These are phyloP conservation scores for Pelargonium fulgidum DNA, from an alignment of 441 rosid genomes.

Conservation along the genomic window DNA sequence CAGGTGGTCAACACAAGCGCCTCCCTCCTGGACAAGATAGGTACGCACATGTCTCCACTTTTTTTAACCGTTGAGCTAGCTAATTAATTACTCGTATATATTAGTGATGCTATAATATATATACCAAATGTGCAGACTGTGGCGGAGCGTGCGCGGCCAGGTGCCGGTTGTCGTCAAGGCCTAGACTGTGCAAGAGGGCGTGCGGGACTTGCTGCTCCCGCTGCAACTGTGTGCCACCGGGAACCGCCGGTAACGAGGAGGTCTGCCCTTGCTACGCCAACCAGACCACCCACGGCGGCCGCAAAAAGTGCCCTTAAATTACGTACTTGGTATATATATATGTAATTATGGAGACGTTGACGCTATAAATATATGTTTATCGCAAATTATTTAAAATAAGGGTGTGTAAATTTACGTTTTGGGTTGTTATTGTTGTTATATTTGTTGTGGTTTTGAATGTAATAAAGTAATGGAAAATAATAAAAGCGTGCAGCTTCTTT, in stretches of 20 bases:
- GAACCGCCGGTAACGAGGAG: constrained; percentile 57
- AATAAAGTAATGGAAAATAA: too few relatives aligned
- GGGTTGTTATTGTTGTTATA: too few relatives aligned
- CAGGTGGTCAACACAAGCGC: background rate
- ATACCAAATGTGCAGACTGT: constrained; percentile 29
- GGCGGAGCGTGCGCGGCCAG: constrained; percentile 35
- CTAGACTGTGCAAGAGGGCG: constrained; percentile 43
- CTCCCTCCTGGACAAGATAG: background rate
- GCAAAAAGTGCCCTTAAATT: constrained; percentile 55
- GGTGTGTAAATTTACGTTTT: too few relatives aligned
- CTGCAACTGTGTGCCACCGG: constrained; percentile 64
- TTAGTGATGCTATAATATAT: too few relatives aligned
- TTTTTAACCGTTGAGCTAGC: background rate
- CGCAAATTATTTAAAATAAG: background rate
- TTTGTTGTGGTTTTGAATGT: too few relatives aligned
- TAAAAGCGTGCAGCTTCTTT: too few relatives aligned
- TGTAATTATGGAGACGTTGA: background rate
- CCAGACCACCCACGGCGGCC: constrained; percentile 55
- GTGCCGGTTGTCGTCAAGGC: constrained; percentile 46
- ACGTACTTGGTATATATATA: background rate
- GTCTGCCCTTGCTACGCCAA: constrained; percentile 52
- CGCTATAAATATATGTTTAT: background rate
- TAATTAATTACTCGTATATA: background rate
- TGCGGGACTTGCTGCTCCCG: constrained; percentile 58
- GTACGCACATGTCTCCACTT: background rate